Evolutionary conservation across 257 asterid genomes (phyloP).

Genomic region (Solanum peruvianum): DNA sequence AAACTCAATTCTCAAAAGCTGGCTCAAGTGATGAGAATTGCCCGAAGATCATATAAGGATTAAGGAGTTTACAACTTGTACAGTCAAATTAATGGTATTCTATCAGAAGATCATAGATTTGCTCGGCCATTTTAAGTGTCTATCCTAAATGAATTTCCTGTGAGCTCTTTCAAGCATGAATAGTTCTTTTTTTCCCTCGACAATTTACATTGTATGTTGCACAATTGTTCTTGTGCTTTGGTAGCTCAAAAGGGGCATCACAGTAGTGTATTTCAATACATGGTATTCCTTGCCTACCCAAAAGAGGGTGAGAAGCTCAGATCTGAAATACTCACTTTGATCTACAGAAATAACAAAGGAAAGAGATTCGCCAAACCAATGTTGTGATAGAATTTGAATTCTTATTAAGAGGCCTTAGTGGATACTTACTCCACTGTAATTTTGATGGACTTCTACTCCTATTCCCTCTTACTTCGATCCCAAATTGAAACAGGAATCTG

Average conservation of each 20-base stretch:
- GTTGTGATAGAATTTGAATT: background rate
- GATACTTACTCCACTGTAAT: background rate
- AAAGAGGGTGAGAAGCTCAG: background rate
- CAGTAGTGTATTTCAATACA: background rate
- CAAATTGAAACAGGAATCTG: background rate
- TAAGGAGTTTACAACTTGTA: background rate
- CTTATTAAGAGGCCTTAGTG: background rate
- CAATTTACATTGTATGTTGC: background rate
- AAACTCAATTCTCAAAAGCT: background rate
- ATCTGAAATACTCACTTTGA: background rate
- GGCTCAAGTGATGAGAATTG: background rate
- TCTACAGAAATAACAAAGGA: background rate
- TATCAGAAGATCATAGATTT: background rate
- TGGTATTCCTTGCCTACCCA: background rate
- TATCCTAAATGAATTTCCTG: background rate
- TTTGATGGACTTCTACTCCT: background rate
- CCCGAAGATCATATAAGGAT: background rate
- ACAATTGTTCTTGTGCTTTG: background rate
- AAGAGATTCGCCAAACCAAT: background rate
- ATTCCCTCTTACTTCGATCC: background rate
- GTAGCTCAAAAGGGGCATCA: background rate
- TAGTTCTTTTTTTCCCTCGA: background rate
- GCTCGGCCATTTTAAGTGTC: background rate
- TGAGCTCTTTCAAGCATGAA: background rate
- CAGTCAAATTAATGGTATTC: background rate